Evolutionary conservation across 257 asterid genomes (phyloP), one percentile per base, ranked within the genome.

Genomic region (Capsicum rhomboideum): DNA sequence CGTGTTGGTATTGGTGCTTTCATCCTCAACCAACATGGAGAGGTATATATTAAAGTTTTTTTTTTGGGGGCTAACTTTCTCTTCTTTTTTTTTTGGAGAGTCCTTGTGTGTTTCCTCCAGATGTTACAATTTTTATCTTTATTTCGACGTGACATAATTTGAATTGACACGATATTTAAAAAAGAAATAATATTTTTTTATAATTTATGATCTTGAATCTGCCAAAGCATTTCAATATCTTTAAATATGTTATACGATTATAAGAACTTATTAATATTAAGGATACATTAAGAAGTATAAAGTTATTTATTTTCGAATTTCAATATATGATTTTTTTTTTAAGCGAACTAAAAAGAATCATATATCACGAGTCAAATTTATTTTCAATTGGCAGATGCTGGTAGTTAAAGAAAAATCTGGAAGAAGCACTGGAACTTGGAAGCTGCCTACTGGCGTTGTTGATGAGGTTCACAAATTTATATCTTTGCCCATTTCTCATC

Each of bases 371-470:
- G 58, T 16, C 16, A 16, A 8, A 8, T 28, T 55, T 20, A 8
- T 10, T 56, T 56, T 0, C 28, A 2, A 16, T 34, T 26, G 61
- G 64, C 59, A 96, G 99, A 89, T 96, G 82, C 86, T 96, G 78
- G 98, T 96, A 54, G 99, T 96, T 79, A 97, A 93, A 89, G 98
- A 94, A 85, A 96, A 92, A 82, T 87, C 85, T 85, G 99, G 99
- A 86, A 75, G 26, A 3, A 95, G 92, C 84, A 90, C 93, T 10
- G 98, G 98, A 66, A 86, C 91, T 28, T 94, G 98, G 99, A 94
- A 96, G 89, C 83, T 96, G 68, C 99, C 99, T 40, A 96, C 99
- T 0, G 99, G 99, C 69, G 98, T 93, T 83, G 99, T 94, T 72
- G 98, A 94, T 56, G 95, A 94, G 99, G 99, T 96, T 63, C 11